These are phyloP conservation scores for Aureobasidium sp. DNA, from an alignment of 2,329 filamentous ascomycete species.

Conservation along the genomic window DNA sequence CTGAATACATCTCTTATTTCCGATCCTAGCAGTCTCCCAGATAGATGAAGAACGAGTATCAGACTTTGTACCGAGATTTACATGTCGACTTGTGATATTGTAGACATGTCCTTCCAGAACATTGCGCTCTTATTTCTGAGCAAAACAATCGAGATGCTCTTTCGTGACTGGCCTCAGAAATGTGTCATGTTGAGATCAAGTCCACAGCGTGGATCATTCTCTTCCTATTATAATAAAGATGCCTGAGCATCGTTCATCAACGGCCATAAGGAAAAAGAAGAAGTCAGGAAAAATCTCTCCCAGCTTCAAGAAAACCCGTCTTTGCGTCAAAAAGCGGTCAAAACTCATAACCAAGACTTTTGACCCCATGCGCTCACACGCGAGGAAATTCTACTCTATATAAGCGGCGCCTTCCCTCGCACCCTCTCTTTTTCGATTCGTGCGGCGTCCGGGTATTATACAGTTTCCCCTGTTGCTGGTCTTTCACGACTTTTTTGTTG, in stretches of 20 bases:
- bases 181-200: conserved; percentile 18
- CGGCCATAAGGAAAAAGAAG: conserved; percentile 15
- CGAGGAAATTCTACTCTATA: conserved; percentile 1
- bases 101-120: not conserved
- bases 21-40: not conserved
- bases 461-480: conserved; percentile 30
- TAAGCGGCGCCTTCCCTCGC: conserved; percentile 9
- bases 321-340: not conserved
- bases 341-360: not conserved
- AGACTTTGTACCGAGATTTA: not conserved
- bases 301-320: not conserved
- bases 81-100: not conserved
- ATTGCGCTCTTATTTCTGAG: not conserved
- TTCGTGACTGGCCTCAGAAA: conserved; percentile 17
- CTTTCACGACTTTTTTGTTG: conserved; percentile 22
- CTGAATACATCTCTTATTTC: not conserved
- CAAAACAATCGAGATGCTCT: not conserved
- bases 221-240: conserved; percentile 19
- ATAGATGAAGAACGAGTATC: not conserved
- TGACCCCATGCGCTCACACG: not conserved
- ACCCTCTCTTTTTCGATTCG: conserved; percentile 22
- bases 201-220: conserved; percentile 18
- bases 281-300: not conserved
- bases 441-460: conserved; percentile 28
- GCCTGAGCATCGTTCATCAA: conserved; percentile 18